A percentile compares a stretch with the other conserved stretches of the same genome.
phyloP scores from a whole-genome alignment of 2,329 filamentous ascomycete species.

The Fusarium staphyleae region DNA sequence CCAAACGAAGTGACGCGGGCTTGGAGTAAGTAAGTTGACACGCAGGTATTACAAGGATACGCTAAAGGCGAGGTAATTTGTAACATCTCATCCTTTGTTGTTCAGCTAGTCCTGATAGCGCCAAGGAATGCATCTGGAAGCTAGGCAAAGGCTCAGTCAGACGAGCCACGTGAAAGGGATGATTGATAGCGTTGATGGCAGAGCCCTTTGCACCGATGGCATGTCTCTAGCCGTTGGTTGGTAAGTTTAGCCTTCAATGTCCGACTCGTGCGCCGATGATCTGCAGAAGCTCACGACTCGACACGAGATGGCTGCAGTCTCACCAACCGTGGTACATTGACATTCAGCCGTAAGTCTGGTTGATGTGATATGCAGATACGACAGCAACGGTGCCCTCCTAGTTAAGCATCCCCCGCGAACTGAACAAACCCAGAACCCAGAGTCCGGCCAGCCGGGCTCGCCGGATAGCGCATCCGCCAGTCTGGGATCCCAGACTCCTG shows the following conservation, averaged over 20 bases:
- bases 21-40: background rate
- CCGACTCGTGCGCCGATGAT: background rate
- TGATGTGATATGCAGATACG: background rate
- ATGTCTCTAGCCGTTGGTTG: background rate
- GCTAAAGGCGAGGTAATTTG: background rate
- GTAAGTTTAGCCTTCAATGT: background rate
- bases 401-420: slow-evolving; percentile 12
- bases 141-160: background rate
- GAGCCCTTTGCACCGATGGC: background rate
- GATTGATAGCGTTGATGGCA: background rate
- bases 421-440: slow-evolving; percentile 3
- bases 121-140: background rate
- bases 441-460: slow-evolving; percentile 17
- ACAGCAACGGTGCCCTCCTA: slow-evolving; percentile 1
- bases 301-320: background rate
- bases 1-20: slow-evolving; percentile 1
- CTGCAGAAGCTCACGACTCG: background rate
- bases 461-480: slow-evolving; percentile 25
- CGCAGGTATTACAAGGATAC: background rate
- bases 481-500: slow-evolving; percentile 18
- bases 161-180: background rate
- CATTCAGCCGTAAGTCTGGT: background rate
- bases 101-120: background rate
- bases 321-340: background rate
- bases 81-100: background rate